A percentile compares a stretch with the other conserved stretches of the same genome.
Conservation (phyloP, 768 basidiomycete genomes). For the Gloeopeniophorella convolvens region DNA sequence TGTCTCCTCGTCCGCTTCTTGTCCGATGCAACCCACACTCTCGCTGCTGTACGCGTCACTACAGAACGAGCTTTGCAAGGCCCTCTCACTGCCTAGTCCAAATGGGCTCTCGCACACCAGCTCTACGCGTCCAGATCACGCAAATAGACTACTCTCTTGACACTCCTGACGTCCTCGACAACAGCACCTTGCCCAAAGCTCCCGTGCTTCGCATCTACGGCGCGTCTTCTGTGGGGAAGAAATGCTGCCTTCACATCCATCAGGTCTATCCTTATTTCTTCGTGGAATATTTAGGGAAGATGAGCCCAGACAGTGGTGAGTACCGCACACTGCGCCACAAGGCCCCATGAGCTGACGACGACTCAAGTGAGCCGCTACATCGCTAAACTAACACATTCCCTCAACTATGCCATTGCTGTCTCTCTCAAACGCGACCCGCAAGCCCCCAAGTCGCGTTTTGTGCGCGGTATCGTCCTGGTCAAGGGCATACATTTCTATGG, state of each 20-base stretch:
- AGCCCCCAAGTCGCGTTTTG: constrained; percentile 49
- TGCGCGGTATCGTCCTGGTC: constrained; percentile 75
- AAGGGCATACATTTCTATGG: constrained; percentile 98
- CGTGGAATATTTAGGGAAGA: constrained; percentile 67
- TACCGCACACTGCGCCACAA: constrained; percentile 12
- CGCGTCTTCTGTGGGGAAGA: constrained; percentile 65
- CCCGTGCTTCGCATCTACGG: constrained; percentile 89
- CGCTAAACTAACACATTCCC: constrained; percentile 56
- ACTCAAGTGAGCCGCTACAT: constrained; percentile 67
- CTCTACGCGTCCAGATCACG: constrained; percentile 39
- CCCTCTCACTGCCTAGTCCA: too few relatives aligned
- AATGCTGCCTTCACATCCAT: constrained; percentile 85
- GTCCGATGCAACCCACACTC: too few relatives aligned
- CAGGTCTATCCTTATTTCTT: constrained; percentile 94
- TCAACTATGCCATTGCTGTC: constrained; percentile 82
- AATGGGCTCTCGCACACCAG: constrained; percentile 15
- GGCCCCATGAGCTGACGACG: neutral
- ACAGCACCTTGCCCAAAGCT: constrained; percentile 49
- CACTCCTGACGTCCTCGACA: constrained; percentile 58
- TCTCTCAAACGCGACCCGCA: constrained; percentile 70
- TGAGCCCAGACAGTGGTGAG: constrained; percentile 61
- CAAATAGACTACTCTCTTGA: constrained; percentile 61
- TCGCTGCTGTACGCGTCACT: too few relatives aligned
- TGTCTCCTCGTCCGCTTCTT: neutral
- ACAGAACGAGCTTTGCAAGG: too few relatives aligned